These are phyloP conservation scores for Phytophthora rubi DNA, from an alignment of 352 stramenopile species.

Conservation along the genomic window DNA sequence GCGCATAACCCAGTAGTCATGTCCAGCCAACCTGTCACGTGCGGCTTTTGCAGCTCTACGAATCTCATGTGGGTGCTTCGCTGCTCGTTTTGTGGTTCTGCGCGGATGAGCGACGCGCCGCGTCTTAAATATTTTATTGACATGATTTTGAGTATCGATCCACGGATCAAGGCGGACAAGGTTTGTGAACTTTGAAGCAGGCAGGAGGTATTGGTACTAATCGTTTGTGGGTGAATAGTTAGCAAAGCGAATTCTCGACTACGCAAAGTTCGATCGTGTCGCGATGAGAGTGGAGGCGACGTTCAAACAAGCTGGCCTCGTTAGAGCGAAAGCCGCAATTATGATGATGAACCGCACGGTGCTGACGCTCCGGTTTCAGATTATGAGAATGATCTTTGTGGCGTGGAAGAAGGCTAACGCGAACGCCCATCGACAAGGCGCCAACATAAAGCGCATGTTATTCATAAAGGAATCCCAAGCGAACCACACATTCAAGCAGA, in stretches of 20 bases:
- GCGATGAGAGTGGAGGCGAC: slow-evolving; percentile 75
- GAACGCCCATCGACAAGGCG: slow-evolving; percentile 46
- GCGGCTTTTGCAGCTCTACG: slow-evolving; percentile 75
- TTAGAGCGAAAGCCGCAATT: slow-evolving; percentile 75
- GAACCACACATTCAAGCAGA: slow-evolving; percentile 46
- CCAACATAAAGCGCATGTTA: slow-evolving; percentile 67
- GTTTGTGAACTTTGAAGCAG: slow-evolving; percentile 25
- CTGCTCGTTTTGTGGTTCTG: slow-evolving; percentile 75
- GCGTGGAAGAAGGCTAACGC: slow-evolving; percentile 81
- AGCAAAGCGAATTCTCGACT: slow-evolving; percentile 75
- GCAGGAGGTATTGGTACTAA: background rate
- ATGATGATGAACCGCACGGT: slow-evolving; percentile 87
- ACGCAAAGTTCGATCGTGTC: slow-evolving; percentile 80
- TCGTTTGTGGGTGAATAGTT: slow-evolving; percentile 38
- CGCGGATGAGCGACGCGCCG: slow-evolving; percentile 74
- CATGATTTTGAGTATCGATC: slow-evolving; percentile 79
- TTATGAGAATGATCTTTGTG: slow-evolving; percentile 77
- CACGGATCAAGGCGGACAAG: slow-evolving; percentile 58
- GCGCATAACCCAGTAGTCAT: slow-evolving; percentile 47
- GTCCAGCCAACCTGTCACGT: slow-evolving; percentile 40
- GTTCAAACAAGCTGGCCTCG: slow-evolving; percentile 82
- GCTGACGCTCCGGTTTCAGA: slow-evolving; percentile 57
- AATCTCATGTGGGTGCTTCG: slow-evolving; percentile 74
- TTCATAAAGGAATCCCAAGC: slow-evolving; percentile 72
- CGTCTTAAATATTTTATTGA: slow-evolving; percentile 81